Conservation (phyloP, 2,329 filamentous ascomycete genomes). For the Parastagonospora avenae region DNA sequence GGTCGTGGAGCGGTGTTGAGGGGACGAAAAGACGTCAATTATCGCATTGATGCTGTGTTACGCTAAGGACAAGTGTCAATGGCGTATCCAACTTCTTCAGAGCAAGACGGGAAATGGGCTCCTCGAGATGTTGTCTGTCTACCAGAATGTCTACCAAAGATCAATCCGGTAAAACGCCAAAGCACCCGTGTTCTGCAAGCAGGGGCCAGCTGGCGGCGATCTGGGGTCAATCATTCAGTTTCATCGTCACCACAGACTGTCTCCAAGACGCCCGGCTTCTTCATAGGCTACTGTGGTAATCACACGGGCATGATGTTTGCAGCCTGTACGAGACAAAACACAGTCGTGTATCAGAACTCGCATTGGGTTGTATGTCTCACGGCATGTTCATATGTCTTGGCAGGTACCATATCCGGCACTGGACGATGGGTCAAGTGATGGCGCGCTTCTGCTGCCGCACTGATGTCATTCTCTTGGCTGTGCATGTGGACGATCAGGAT, state of each 20-base stretch:
- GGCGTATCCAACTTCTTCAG: background rate
- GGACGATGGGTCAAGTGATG: slow-evolving; percentile 16
- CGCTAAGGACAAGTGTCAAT: background rate
- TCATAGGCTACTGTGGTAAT: background rate
- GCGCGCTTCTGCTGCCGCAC: slow-evolving; percentile 11
- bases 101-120: background rate
- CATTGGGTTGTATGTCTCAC: slow-evolving; percentile 7
- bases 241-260: slow-evolving; percentile 3
- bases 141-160: slow-evolving; percentile 17
- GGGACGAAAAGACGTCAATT: slow-evolving; percentile 11
- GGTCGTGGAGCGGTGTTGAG: slow-evolving; percentile 13
- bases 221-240: slow-evolving; percentile 10
- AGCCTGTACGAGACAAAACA: background rate
- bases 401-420: slow-evolving; percentile 18
- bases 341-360: background rate
- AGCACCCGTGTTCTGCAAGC: slow-evolving; percentile 19
- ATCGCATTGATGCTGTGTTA: slow-evolving; percentile 29
- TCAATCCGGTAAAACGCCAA: slow-evolving; percentile 28
- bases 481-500: background rate
- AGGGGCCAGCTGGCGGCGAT: slow-evolving; percentile 20
- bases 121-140: slow-evolving; percentile 9
- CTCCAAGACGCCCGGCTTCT: background rate
- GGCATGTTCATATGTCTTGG: slow-evolving; percentile 18
- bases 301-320: slow-evolving; percentile 2
- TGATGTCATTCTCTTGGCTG: slow-evolving; percentile 18